Evolutionary conservation across 495 filamentous ascomycete species (phyloP), one percentile per base, ranked within the genome.

Genomic region (Lineolata rhizophorae): DNA sequence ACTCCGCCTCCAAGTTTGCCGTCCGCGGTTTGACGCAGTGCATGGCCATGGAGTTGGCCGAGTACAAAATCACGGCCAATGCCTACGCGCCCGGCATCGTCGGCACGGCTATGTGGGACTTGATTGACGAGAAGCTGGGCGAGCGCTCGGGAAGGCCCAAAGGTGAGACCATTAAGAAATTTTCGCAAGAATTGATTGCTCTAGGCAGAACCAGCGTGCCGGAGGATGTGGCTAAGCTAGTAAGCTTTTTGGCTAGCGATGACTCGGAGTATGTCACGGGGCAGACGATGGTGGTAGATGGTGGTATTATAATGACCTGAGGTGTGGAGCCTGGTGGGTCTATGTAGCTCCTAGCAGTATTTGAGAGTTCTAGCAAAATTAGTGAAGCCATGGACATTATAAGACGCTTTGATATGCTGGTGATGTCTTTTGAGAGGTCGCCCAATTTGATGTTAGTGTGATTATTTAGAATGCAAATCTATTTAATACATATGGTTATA

Each of bases 261-360:
- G 63, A 66, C 36, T 60, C 57, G 30, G 60, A 71, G 33, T 72
- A 63, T 40, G 49, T 72, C 32, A 74, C 70, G 0, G 68, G 68
- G 0, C 66, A 74, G 51, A 72, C 67, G 10, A 51, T 64, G 32
- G 33, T 74, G 9, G 57, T 74, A 9, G 70, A 76, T 50, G 70
- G 68, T 1, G 70, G 70, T 0, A 61, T 71, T 29, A 35, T 65
- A 12, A 64, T 60, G 29, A 58, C 51, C 18, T 62, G 22, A 25
- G 22, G n/a, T n/a, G n/a, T n/a, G n/a, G n/a, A n/a, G n/a, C n/a
- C n/a, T n/a, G n/a, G n/a, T n/a, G n/a, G n/a, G n/a, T n/a, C n/a
- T n/a, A n/a, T n/a, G n/a, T n/a, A n/a, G n/a, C n/a, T n/a, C n/a
- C n/a, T n/a, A n/a, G n/a, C n/a, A n/a, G n/a, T n/a, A n/a, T n/a